Percentiles rank a stretch among this genome's conserved stretches.
phyloP scores from a whole-genome alignment of 2,329 filamentous ascomycete species.

The Fusarium circinatum region DNA sequence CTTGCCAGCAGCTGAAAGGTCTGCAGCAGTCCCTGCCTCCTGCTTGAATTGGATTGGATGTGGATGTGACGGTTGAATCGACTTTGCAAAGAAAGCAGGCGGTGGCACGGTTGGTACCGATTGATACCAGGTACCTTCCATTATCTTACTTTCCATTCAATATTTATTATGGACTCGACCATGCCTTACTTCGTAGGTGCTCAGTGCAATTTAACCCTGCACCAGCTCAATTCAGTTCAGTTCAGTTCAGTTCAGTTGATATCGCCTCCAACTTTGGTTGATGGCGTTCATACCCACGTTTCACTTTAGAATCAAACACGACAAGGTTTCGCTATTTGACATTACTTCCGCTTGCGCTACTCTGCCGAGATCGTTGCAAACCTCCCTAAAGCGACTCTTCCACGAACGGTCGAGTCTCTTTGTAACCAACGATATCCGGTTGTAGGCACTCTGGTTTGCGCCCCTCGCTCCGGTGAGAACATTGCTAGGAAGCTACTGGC shows the following conservation, averaged over 20 bases:
- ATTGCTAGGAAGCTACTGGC: constrained; percentile 13
- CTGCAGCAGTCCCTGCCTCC: background rate
- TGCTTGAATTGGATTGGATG: constrained; percentile 1
- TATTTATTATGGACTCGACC: background rate
- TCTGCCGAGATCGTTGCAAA: constrained; percentile 16
- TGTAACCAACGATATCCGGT: constrained; percentile 33
- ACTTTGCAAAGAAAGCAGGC: background rate
- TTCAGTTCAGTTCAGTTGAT: background rate
- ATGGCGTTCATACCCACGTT: constrained; percentile 5
- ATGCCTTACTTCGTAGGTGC: constrained; percentile 1
- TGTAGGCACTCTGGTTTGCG: constrained; percentile 17
- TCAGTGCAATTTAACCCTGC: background rate
- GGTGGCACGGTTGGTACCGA: constrained; percentile 10
- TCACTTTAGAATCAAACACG: constrained; percentile 2
- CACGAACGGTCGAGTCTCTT: constrained; percentile 29
- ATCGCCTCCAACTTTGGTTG: background rate
- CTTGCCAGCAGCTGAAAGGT: background rate
- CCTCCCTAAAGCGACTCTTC: constrained; percentile 27
- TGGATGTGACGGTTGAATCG: constrained; percentile 1
- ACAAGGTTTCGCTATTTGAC: constrained; percentile 13
- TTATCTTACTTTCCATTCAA: background rate
- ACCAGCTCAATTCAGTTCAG: background rate
- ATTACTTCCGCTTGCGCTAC: constrained; percentile 23
- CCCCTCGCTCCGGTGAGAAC: constrained; percentile 20
- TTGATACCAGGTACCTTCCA: constrained; percentile 13